Percentiles rank a stretch among this genome's conserved stretches.
Evolutionary conservation across 139 green algal genomes (phyloP).

Genomic region (Micractinium conductrix): DNA sequence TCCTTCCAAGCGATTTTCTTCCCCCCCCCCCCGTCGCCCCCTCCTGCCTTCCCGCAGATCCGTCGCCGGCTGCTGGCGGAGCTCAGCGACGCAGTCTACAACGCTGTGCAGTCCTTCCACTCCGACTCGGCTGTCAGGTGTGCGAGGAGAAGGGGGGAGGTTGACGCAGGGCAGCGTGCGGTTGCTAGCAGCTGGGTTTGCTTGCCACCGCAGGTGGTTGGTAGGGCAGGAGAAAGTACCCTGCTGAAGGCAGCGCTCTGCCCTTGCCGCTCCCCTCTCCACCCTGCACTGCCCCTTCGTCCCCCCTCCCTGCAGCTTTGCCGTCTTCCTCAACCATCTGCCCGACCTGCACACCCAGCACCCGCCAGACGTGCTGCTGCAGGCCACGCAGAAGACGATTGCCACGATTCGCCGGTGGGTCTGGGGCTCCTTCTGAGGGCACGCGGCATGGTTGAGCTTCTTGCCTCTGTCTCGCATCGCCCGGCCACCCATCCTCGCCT

Average conservation of each 20-base stretch:
- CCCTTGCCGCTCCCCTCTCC: neutral
- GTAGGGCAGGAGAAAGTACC: too few species aligned
- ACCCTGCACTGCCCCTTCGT: neutral
- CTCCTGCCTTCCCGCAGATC: too few species aligned
- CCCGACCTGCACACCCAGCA: constrained; percentile 67
- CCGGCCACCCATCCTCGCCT: too few species aligned
- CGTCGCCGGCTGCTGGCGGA: constrained; percentile 75
- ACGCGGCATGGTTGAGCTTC: too few species aligned
- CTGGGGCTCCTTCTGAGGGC: too few species aligned
- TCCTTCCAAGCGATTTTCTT: too few species aligned
- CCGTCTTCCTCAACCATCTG: constrained; percentile 93
- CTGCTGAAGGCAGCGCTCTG: too few species aligned
- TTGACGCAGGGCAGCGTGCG: too few species aligned
- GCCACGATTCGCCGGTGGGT: constrained; percentile 30
- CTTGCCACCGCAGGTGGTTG: too few species aligned
- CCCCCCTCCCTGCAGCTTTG: constrained; percentile 64
- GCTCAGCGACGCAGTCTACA: constrained; percentile 91
- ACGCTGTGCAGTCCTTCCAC: constrained; percentile 91
- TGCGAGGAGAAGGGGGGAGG: neutral
- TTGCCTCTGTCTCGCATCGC: too few species aligned
- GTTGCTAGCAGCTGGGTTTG: neutral
- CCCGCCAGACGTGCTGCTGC: constrained; percentile 77
- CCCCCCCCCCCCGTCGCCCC: too few species aligned
- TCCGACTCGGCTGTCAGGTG: constrained; percentile 86
- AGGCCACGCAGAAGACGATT: constrained; percentile 59